Evolutionary conservation across 257 asterid genomes (phyloP), one percentile per base, ranked within the genome.

Genomic region (Catharanthus roseus): DNA sequence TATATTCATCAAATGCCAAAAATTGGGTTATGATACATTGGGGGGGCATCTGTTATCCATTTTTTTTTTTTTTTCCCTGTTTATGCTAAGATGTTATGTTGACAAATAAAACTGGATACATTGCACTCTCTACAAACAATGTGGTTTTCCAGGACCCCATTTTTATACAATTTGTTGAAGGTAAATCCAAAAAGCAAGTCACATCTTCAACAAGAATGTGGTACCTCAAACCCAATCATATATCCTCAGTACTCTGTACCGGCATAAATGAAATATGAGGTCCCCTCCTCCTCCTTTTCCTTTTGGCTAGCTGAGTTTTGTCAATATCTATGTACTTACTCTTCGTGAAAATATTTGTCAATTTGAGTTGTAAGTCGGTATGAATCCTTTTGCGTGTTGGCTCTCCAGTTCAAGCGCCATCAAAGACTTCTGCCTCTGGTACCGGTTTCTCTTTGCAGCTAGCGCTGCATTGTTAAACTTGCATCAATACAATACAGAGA

Each of bases 331-430:
- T 56, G 69, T 57, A 53, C 61, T 64, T 57, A 53, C 61, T 64
- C 65, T 42, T 56, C 34, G 53, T 72, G 45, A 71, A 33, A 63
- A 64, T 70, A 55, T 39, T 24, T 64, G 77, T 89, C 88, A 89
- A 72, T 75, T 87, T 44, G 86, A 83, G 38, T 75, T 82, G 82
- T 89, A 86, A 26, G 90, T 81, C 3, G 98, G 98, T 68, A 90
- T 86, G 74, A 86, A 87, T 76, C 99, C 97, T 84, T 95, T 95
- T 60, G 99, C 97, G 65, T 95, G 99, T 62, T 91, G 99, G 86
- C 97, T 91, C 83, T 95, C 99, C 97, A 95, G 88, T 84, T 95
- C 99, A 29, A 95, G 90, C 54, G 87, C 77, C 90, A 86, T 85
- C 84, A 91, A 72, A 1, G 99, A 91, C 68, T 95, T 95, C 69